phyloP scores from a whole-genome alignment of 441 rosid genomes.

The Euphorbia celastroides region DNA sequence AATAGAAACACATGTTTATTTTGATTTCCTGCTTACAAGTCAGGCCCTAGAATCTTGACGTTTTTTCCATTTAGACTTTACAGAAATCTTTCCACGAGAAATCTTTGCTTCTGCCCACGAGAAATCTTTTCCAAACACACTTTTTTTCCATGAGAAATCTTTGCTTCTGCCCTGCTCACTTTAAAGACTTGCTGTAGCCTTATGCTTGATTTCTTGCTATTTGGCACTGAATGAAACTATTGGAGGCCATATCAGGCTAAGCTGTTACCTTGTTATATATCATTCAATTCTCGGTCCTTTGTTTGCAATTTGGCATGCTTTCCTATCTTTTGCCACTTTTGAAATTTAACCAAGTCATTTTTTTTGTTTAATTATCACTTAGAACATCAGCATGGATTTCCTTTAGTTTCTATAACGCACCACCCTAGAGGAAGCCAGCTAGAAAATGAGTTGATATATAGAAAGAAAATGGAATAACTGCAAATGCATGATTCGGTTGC shows the following conservation, averaged over 20 bases:
- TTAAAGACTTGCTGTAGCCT: not conserved
- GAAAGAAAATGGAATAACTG: not conserved
- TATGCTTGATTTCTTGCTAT: not conserved
- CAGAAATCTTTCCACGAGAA: no score
- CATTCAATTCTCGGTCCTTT: not conserved
- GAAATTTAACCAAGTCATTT: not conserved
- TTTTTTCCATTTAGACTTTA: no score
- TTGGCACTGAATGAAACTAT: not conserved
- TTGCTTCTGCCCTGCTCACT: not conserved
- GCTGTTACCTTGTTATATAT: not conserved
- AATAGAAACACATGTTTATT: not conserved
- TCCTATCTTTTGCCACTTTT: not conserved
- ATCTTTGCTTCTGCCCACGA: not conserved
- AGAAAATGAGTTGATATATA: not conserved
- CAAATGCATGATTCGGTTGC: not conserved
- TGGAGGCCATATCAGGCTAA: not conserved
- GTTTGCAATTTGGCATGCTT: not conserved
- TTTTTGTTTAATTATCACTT: not conserved
- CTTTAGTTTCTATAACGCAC: not conserved
- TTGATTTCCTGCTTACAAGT: not conserved
- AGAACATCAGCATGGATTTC: not conserved
- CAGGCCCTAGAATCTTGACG: no score
- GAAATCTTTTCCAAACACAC: not conserved
- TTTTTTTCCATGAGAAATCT: no score
- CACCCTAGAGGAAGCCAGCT: not conserved